These are phyloP conservation scores for Aureobasidium zeae DNA, from an alignment of 2,329 filamentous ascomycete species.

Conservation along the genomic window DNA sequence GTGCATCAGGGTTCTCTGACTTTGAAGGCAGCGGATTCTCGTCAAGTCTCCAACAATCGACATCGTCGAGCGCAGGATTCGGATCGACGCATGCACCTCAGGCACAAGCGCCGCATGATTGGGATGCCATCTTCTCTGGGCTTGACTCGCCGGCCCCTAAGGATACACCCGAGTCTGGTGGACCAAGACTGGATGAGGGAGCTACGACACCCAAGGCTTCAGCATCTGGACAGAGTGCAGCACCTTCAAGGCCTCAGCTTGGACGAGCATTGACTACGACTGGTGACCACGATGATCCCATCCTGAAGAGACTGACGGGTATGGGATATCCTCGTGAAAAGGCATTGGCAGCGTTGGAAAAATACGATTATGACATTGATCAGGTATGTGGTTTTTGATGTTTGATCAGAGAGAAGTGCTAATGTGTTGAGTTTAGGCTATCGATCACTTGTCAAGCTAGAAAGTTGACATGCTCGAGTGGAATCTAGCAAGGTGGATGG, in stretches of 20 bases:
- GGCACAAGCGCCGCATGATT: conserved; percentile 56
- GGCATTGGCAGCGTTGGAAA: conserved; percentile 73
- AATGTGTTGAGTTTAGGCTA: conserved; percentile 13
- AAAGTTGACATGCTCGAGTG: conserved; percentile 7
- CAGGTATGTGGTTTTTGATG: conserved; percentile 52
- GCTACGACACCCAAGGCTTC: conserved; percentile 17
- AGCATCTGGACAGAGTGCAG: neutral
- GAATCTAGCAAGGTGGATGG: conserved; percentile 12
- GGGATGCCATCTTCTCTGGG: conserved; percentile 88
- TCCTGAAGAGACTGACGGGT: conserved; percentile 75
- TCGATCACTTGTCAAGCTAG: conserved; percentile 17
- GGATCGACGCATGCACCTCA: conserved; percentile 18
- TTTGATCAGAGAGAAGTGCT: neutral
- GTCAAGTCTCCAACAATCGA: conserved; percentile 21
- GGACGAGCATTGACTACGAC: conserved; percentile 64
- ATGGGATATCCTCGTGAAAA: conserved; percentile 78
- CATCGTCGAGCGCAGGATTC: conserved; percentile 21
- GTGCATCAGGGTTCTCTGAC: conserved; percentile 24
- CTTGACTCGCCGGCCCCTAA: conserved; percentile 48
- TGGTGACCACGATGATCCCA: conserved; percentile 80
- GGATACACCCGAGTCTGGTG: neutral
- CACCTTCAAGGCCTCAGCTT: conserved; percentile 37
- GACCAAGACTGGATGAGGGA: conserved; percentile 15
- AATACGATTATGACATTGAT: conserved; percentile 92
- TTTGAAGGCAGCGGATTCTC: conserved; percentile 20